These are phyloP conservation scores for Chaetomidium leptoderma DNA, from an alignment of 495 filamentous ascomycete species.

Conservation along the genomic window DNA sequence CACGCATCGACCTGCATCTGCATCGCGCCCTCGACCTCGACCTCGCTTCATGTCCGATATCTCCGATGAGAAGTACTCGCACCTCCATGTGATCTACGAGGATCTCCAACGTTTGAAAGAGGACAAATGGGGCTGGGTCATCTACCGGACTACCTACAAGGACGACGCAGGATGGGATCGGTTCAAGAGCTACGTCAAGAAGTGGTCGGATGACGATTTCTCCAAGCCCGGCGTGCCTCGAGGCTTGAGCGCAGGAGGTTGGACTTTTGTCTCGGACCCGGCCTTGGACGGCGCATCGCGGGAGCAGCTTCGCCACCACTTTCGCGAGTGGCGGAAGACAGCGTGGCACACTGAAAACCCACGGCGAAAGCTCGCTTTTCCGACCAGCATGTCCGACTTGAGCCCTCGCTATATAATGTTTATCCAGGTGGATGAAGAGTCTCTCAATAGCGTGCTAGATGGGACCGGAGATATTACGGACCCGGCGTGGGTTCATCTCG, in stretches of 20 bases:
- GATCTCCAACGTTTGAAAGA: conserved; percentile 10
- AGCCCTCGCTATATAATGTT: conserved; percentile 1
- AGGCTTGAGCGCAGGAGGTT: background rate
- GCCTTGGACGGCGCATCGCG: conserved; percentile 9
- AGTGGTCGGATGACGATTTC: background rate
- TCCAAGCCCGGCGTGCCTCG: too few relatives aligned
- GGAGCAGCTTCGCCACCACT: background rate
- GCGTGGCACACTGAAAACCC: background rate
- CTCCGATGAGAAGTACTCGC: too few relatives aligned
- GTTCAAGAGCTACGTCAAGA: background rate
- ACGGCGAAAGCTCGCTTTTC: background rate
- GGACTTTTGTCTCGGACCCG: conserved; percentile 6
- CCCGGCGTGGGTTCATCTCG: background rate
- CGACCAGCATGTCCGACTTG: too few relatives aligned
- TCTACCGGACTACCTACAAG: conserved; percentile 11
- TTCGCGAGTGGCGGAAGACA: background rate
- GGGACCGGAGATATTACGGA: background rate
- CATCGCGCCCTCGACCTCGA: background rate
- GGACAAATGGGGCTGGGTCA: conserved; percentile 11
- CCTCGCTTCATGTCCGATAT: background rate
- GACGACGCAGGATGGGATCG: background rate
- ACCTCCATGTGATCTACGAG: background rate
- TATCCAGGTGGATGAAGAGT: conserved; percentile 10
- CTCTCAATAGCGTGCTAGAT: background rate
- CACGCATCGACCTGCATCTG: background rate